phyloP scores from a whole-genome alignment of 2,329 filamentous ascomycete species.

The Pseudocercospora eumusae region DNA sequence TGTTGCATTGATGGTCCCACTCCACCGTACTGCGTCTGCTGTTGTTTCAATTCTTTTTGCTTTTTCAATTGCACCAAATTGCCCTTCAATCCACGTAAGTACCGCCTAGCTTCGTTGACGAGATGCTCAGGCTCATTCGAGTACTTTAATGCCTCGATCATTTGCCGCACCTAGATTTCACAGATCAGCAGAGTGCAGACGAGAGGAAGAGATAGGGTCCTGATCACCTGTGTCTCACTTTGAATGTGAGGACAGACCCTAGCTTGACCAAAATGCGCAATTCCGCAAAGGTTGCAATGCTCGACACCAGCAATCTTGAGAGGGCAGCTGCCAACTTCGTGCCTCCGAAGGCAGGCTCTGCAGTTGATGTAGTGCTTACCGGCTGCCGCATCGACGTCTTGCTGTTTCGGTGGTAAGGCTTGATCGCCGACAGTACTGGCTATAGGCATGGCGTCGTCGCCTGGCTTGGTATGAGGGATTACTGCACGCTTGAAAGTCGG shows the following conservation, averaged over 20 bases:
- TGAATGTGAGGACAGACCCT: slow-evolving; percentile 64
- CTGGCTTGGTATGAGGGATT: slow-evolving; percentile 12
- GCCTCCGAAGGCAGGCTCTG: slow-evolving; percentile 56
- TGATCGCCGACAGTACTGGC: slow-evolving; percentile 4
- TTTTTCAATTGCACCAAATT: slow-evolving; percentile 58
- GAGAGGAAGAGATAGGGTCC: background rate
- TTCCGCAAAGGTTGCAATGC: slow-evolving; percentile 64
- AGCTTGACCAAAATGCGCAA: slow-evolving; percentile 59
- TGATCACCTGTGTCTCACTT: slow-evolving; percentile 53
- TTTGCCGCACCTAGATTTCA: slow-evolving; percentile 57
- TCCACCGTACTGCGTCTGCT: slow-evolving; percentile 6
- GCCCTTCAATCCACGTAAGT: slow-evolving; percentile 59
- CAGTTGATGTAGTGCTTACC: slow-evolving; percentile 44
- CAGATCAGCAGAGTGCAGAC: slow-evolving; percentile 14
- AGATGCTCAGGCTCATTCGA: slow-evolving; percentile 58
- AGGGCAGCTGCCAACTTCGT: slow-evolving; percentile 61
- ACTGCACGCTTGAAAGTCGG: slow-evolving; percentile 27
- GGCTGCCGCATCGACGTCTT: background rate
- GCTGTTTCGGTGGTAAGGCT: background rate
- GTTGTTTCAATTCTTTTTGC: slow-evolving; percentile 38
- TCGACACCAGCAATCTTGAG: slow-evolving; percentile 62
- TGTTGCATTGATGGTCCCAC: background rate
- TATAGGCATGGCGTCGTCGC: slow-evolving; percentile 6
- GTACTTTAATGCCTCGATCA: slow-evolving; percentile 63
- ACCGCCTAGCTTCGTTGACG: slow-evolving; percentile 57